These are phyloP conservation scores for Apiotrichum sp. DNA, from an alignment of 1,284 basidiomycete species.

Conservation along the genomic window DNA sequence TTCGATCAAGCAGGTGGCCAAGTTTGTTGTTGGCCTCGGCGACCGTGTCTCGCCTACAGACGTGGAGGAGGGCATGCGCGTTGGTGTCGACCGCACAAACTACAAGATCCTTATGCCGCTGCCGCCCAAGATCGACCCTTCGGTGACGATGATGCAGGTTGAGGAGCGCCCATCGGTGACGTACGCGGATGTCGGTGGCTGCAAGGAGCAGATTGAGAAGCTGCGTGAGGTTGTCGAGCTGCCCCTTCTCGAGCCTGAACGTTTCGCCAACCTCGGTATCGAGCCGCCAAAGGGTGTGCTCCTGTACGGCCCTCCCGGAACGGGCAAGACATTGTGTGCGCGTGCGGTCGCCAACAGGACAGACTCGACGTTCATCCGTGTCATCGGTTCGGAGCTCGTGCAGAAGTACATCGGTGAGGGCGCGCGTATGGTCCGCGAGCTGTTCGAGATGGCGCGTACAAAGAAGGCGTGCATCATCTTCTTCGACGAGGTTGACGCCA, in stretches of 20 bases:
- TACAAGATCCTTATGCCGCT: slow-evolving; percentile 99
- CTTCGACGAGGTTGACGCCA: slow-evolving; percentile 87
- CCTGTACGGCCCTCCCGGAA: slow-evolving; percentile 91
- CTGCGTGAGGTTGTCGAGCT: slow-evolving; percentile 97
- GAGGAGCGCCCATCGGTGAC: slow-evolving; percentile 99
- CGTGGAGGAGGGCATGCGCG: slow-evolving; percentile 99
- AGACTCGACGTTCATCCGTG: slow-evolving; percentile 96
- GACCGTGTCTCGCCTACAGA: slow-evolving; percentile 96
- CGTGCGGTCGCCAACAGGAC: slow-evolving; percentile 98
- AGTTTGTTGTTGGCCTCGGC: slow-evolving; percentile 96
- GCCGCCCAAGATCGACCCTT: slow-evolving; percentile 99
- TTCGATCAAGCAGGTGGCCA: slow-evolving; percentile 99
- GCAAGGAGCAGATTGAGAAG: slow-evolving; percentile 99
- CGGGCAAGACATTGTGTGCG: slow-evolving; percentile 97
- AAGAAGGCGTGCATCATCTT: slow-evolving; percentile 99
- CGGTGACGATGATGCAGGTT: slow-evolving; percentile 99
- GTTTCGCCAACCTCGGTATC: slow-evolving; percentile 96
- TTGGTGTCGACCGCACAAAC: slow-evolving; percentile 71
- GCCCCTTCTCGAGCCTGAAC: slow-evolving; percentile 94
- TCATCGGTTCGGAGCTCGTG: slow-evolving; percentile 93
- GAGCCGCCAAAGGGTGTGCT: slow-evolving; percentile 98
- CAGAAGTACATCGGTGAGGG: slow-evolving; percentile 99
- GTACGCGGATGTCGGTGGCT: slow-evolving; percentile 96
- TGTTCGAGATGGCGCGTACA: slow-evolving; percentile 98
- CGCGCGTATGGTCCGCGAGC: slow-evolving; percentile 95